Percentiles rank a stretch among this genome's conserved stretches.
These are phyloP conservation scores for Colletotrichum chrysophilum DNA, from an alignment of 2,329 filamentous ascomycete species.

Conservation along the genomic window DNA sequence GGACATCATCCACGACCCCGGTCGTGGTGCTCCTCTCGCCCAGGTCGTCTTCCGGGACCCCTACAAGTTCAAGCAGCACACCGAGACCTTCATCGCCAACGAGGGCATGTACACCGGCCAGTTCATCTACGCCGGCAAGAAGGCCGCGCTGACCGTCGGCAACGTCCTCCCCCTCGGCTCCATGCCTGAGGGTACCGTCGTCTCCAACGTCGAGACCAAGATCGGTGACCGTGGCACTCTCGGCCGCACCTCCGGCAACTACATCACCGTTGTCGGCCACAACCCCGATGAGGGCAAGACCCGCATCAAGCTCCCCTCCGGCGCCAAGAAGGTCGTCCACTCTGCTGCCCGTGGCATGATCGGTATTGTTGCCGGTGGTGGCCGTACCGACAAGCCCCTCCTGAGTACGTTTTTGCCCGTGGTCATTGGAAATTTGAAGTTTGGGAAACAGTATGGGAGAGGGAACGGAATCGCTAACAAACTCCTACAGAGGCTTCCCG, in stretches of 20 bases:
- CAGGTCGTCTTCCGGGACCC: conserved; percentile 97
- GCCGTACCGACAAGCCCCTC: conserved; percentile 99
- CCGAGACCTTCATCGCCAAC: conserved; percentile 99
- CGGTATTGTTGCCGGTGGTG: conserved; percentile 98
- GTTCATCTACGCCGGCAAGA: conserved; percentile 99
- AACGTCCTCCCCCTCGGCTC: conserved; percentile 95
- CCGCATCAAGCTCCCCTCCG: conserved; percentile 98
- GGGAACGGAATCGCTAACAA: conserved; percentile 41
- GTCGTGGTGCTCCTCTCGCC: conserved; percentile 96
- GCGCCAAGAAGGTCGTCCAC: conserved; percentile 98
- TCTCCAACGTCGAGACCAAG: conserved; percentile 99
- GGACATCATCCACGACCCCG: conserved; percentile 99
- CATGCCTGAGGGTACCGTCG: conserved; percentile 98
- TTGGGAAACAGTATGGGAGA: not conserved
- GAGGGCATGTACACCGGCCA: conserved; percentile 99
- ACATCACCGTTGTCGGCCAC: conserved; percentile 97
- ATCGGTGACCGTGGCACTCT: conserved; percentile 94
- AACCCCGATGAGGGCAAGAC: conserved; percentile 99
- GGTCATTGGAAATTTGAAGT: not conserved
- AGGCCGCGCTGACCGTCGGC: conserved; percentile 93
- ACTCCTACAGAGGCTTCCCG: conserved; percentile 84
- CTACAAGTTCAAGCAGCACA: conserved; percentile 97
- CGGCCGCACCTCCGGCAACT: conserved; percentile 98
- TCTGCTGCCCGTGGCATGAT: conserved; percentile 96
- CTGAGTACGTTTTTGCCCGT: conserved; percentile 68